Percentiles rank a stretch among this genome's conserved stretches.
Conservation (phyloP, 2,329 filamentous ascomycete species). For the Pleomassaria siparia region DNA sequence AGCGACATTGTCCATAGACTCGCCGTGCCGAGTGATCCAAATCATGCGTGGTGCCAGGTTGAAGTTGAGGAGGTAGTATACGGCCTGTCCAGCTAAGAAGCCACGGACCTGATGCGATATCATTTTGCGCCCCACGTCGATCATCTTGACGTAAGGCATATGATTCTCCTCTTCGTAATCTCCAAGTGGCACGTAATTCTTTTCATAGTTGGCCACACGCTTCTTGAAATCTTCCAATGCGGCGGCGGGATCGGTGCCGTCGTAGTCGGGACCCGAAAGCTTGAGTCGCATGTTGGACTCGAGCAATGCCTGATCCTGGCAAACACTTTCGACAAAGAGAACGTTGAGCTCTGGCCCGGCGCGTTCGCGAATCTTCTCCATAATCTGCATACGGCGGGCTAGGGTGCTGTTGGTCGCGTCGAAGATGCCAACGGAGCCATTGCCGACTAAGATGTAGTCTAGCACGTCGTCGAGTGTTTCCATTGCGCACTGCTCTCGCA, state of each 20-base stretch:
- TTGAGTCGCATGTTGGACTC: slow-evolving; percentile 98
- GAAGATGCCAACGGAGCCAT: slow-evolving; percentile 89
- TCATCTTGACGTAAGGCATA: slow-evolving; percentile 96
- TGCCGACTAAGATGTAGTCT: slow-evolving; percentile 79
- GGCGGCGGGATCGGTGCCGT: slow-evolving; percentile 82
- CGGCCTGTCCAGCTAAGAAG: slow-evolving; percentile 88
- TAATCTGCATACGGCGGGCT: slow-evolving; percentile 77
- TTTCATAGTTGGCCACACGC: slow-evolving; percentile 89
- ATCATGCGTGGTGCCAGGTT: slow-evolving; percentile 94
- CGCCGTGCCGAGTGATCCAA: slow-evolving; percentile 95
- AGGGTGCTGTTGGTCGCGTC: slow-evolving; percentile 98
- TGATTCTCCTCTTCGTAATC: slow-evolving; percentile 87
- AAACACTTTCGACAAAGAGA: slow-evolving; percentile 93
- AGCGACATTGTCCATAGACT: slow-evolving; percentile 82
- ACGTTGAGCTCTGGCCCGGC: slow-evolving; percentile 87
- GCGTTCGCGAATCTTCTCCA: slow-evolving; percentile 76
- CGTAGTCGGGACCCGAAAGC: slow-evolving; percentile 93
- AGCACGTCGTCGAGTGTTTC: slow-evolving; percentile 90
- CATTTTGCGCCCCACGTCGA: slow-evolving; percentile 93
- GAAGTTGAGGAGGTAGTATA: slow-evolving; percentile 95
- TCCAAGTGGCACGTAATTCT: slow-evolving; percentile 87
- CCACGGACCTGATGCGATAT: slow-evolving; percentile 87
- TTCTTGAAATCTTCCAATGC: slow-evolving; percentile 90
- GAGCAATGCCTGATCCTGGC: slow-evolving; percentile 77
- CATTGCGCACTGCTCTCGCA: slow-evolving; percentile 89